phyloP scores from a whole-genome alignment of 2,329 filamentous ascomycete genomes.

The Xylaria sp. region DNA sequence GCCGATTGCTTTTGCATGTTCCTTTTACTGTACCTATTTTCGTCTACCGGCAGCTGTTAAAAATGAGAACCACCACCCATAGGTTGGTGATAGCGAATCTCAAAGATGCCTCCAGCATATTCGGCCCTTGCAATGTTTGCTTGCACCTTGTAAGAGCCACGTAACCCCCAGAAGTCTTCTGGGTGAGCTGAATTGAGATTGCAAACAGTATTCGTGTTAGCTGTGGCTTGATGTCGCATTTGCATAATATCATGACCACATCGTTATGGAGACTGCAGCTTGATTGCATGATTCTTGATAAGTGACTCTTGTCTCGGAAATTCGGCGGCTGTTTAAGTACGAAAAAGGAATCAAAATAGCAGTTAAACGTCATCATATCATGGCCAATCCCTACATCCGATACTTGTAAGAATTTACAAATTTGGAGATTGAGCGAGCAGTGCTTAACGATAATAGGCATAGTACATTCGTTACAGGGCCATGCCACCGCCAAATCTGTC shows the following conservation, averaged over 20 bases:
- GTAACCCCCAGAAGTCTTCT: background rate
- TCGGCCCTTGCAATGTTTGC: background rate
- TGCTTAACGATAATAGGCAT: background rate
- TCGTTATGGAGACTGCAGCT: conserved; percentile 2
- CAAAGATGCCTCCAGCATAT: background rate
- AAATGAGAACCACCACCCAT: background rate
- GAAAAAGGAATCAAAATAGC: background rate
- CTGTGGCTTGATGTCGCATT: background rate
- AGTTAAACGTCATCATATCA: conserved; percentile 22
- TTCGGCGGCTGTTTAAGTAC: background rate
- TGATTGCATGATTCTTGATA: conserved; percentile 20
- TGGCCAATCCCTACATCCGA: conserved; percentile 11
- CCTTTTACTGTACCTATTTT: background rate
- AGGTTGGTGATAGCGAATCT: background rate
- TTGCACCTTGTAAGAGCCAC: background rate
- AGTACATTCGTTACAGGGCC: background rate
- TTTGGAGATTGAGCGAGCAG: background rate
- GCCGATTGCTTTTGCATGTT: conserved; percentile 19
- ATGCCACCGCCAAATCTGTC: conserved; percentile 1
- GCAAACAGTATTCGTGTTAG: background rate
- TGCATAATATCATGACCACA: background rate
- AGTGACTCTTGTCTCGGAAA: conserved; percentile 7
- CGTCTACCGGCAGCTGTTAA: conserved; percentile 4
- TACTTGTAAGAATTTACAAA: conserved; percentile 3
- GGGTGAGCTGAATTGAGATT: background rate